Conservation (phyloP, 306 rosid species). For the Comarum palustre region DNA sequence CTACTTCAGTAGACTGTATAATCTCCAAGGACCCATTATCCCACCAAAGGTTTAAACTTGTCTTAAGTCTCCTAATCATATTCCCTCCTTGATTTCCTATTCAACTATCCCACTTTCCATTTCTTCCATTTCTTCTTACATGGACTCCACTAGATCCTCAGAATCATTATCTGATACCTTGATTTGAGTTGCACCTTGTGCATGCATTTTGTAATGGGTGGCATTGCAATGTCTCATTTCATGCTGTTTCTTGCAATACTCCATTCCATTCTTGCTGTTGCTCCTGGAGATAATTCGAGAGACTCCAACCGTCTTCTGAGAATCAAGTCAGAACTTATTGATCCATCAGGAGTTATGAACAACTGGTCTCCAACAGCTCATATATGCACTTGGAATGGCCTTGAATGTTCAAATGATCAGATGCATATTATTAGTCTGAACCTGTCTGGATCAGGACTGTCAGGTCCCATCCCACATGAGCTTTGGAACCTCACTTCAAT, state of each 20-base stretch:
- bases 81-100: slow-evolving; percentile 27
- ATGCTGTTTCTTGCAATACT: slow-evolving; percentile 43
- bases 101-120: slow-evolving; percentile 7
- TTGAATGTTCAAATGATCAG: slow-evolving; percentile 57
- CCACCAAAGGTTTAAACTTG: slow-evolving; percentile 27
- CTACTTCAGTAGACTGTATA: slow-evolving; percentile 46
- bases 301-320: slow-evolving; percentile 63
- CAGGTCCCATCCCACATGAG: slow-evolving; percentile 62
- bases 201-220: slow-evolving; percentile 35
- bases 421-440: slow-evolving; percentile 50
- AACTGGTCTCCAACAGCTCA: slow-evolving; percentile 66
- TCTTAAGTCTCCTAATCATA: slow-evolving; percentile 22
- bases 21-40: slow-evolving; percentile 32
- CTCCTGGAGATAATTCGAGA: slow-evolving; percentile 39
- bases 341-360: slow-evolving; percentile 53
- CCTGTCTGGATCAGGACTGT: slow-evolving; percentile 64
- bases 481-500: slow-evolving; percentile 50
- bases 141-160: slow-evolving; percentile 32
- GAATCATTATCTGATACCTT: slow-evolving; percentile 32
- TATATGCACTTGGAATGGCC: slow-evolving; percentile 70
- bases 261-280: slow-evolving; percentile 32
- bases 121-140: slow-evolving; percentile 14
- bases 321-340: slow-evolving; percentile 62
- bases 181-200: slow-evolving; percentile 30
- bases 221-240: slow-evolving; percentile 40